Base-by-base conservation (phyloP, 2,329 filamentous ascomycete species). In the Capronia americana region DNA sequence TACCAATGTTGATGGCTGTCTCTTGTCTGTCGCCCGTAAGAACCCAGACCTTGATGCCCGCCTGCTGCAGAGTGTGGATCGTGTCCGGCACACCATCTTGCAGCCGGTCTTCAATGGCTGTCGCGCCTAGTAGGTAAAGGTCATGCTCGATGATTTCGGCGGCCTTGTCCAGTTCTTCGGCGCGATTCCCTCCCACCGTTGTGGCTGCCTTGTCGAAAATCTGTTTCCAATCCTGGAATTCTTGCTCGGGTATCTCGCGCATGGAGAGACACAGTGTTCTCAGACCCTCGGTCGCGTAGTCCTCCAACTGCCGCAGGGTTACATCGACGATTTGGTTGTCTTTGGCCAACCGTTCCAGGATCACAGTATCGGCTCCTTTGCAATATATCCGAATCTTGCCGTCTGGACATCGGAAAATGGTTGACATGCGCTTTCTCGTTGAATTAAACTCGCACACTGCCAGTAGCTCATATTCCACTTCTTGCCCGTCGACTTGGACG, bases 371-470 rank as follows among this genome's bases (percentile, higher is more conserved):
- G 54, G 95, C 95, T 73, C 95, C 95, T 81, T 99, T 99, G 81
- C 90, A 94, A 79, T 97, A 99, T 73, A 92, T 89, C 58, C 95
- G 86, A 66, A 99, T 90, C 81, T 95, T 97, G 69, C 95, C 95
- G 80, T 98, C 94, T 0, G 95, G 95, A 75, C 94, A 97, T 61
- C 96, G 89, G 82, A 96, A 97, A 72, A 99, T 96, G 24, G 94
- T 92, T 7, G 95, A 98, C 95, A 99, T 99, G 71, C 95, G 86
- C 82, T 99, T 99, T 74, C 95, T 86, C 8, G 93, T 95, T 1
- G 95, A 98, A 80, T 99, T 99, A 84, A 99, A 99, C 78, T 99
- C 95, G 77, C 94, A 97, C n/a, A 99, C 93, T 2, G 94, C 94
- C 65, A 99, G 82, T 46, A 99, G 84, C 77, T 97, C 92, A 76